Evolutionary conservation across 2,329 filamentous ascomycete species (phyloP).

Genomic region (Cylindrodendrum hubeiense): DNA sequence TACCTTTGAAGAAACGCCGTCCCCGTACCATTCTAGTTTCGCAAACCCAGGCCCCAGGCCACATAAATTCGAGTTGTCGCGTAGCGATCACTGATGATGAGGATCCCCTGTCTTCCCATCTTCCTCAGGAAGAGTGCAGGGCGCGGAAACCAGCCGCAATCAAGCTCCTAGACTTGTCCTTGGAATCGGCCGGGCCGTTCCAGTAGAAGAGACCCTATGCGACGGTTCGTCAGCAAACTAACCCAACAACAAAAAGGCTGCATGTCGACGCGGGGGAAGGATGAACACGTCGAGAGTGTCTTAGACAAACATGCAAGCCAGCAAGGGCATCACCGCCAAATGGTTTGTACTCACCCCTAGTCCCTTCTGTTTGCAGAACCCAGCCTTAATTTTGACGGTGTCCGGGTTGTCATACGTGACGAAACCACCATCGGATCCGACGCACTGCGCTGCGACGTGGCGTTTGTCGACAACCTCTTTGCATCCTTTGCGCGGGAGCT

Average conservation of each 20-base stretch:
- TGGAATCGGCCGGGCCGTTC: conserved; percentile 79
- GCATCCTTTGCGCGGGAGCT: conserved; percentile 72
- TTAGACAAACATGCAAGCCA: conserved; percentile 29
- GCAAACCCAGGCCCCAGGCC: conserved; percentile 26
- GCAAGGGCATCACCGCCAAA: conserved; percentile 10
- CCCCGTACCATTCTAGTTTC: conserved; percentile 29
- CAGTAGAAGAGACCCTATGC: conserved; percentile 82
- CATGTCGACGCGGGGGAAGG: conserved; percentile 16
- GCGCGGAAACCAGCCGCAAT: conserved; percentile 70
- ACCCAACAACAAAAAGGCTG: conserved; percentile 19
- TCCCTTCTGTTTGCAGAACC: conserved; percentile 77
- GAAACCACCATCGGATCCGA: conserved; percentile 80
- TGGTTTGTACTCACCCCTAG: conserved; percentile 67
- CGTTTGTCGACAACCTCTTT: conserved; percentile 77
- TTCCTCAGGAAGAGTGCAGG: conserved; percentile 57
- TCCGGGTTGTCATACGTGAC: conserved; percentile 84
- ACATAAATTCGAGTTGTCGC: conserved; percentile 24
- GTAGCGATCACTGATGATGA: conserved; percentile 21
- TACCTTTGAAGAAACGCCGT: conserved; percentile 35
- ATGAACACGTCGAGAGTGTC: conserved; percentile 27
- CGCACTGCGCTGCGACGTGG: conserved; percentile 77
- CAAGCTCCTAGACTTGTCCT: conserved; percentile 67
- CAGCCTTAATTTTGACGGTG: conserved; percentile 81
- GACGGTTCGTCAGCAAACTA: conserved; percentile 35
- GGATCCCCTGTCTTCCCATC: conserved; percentile 13